A percentile compares a stretch with the other conserved stretches of the same genome.
phyloP scores from a whole-genome alignment of 148 eudicot genomes.

The Diospyros lotus region DNA sequence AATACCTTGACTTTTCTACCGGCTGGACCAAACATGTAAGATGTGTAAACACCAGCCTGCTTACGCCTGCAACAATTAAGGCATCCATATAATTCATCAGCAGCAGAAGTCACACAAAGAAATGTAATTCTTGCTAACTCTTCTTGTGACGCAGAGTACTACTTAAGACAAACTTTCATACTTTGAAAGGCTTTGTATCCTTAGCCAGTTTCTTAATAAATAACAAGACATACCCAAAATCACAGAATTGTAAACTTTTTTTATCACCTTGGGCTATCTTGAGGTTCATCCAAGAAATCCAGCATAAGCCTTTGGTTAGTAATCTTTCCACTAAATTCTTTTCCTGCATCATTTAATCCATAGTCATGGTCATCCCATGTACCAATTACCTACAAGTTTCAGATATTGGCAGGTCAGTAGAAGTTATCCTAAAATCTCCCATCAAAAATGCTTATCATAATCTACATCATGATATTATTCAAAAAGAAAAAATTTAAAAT shows the following conservation, averaged over 20 bases:
- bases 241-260: background rate
- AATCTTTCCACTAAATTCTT: slow-evolving; percentile 50
- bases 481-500: too few species aligned
- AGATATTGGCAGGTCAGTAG: background rate
- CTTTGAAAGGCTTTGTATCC: background rate
- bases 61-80: slow-evolving; percentile 42
- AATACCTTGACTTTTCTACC: slow-evolving; percentile 60
- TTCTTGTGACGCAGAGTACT: background rate
- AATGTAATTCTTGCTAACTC: background rate
- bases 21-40: slow-evolving; percentile 62
- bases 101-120: background rate
- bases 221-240: background rate
- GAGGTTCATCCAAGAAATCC: slow-evolving; percentile 74
- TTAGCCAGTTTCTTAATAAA: background rate
- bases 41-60: slow-evolving; percentile 76
- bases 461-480: background rate
- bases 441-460: slow-evolving; percentile 3
- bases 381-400: slow-evolving; percentile 49
- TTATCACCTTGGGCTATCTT: slow-evolving; percentile 55
- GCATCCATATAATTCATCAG: background rate
- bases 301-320: slow-evolving; percentile 58
- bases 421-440: background rate
- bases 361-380: slow-evolving; percentile 89
- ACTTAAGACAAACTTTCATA: background rate
- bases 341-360: slow-evolving; percentile 78